Evolutionary conservation across 2,329 filamentous ascomycete species (phyloP).

Genomic region (Fragosphaeria purpurea): DNA sequence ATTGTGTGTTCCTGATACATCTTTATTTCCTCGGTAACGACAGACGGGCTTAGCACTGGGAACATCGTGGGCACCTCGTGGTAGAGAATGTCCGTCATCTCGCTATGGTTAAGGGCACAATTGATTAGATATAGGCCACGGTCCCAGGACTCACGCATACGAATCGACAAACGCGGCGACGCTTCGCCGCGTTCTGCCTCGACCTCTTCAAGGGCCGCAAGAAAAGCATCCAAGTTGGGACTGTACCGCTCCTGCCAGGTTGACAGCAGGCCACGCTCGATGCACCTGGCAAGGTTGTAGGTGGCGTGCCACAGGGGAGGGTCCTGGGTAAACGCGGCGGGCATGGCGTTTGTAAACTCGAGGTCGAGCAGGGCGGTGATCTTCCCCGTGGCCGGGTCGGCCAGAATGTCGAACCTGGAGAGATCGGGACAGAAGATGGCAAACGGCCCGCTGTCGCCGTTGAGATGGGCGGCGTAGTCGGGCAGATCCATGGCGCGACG

Average conservation of each 20-base stretch:
- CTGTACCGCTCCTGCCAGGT: neutral
- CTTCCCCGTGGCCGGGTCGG: constrained; percentile 23
- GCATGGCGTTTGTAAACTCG: constrained; percentile 32
- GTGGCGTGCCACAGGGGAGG: constrained; percentile 28
- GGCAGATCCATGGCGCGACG: constrained; percentile 22
- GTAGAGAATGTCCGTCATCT: neutral
- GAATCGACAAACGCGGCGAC: neutral
- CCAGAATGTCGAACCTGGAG: constrained; percentile 27
- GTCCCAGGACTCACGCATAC: constrained; percentile 1
- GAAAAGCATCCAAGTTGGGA: neutral
- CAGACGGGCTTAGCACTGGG: neutral
- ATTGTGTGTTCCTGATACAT: neutral
- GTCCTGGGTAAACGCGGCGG: constrained; percentile 24
- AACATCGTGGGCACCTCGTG: neutral
- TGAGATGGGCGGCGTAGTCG: constrained; percentile 18
- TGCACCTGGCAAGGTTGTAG: neutral
- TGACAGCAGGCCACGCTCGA: neutral
- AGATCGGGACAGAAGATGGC: constrained; percentile 30
- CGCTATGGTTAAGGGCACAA: neutral
- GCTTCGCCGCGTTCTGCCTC: neutral
- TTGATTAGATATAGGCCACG: neutral
- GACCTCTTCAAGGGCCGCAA: neutral
- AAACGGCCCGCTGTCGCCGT: constrained; percentile 24
- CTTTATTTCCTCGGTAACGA: neutral
- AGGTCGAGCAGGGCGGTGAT: constrained; percentile 29